Base-by-base conservation (phyloP, 257 asterid species). In the Solanum peruvianum region DNA sequence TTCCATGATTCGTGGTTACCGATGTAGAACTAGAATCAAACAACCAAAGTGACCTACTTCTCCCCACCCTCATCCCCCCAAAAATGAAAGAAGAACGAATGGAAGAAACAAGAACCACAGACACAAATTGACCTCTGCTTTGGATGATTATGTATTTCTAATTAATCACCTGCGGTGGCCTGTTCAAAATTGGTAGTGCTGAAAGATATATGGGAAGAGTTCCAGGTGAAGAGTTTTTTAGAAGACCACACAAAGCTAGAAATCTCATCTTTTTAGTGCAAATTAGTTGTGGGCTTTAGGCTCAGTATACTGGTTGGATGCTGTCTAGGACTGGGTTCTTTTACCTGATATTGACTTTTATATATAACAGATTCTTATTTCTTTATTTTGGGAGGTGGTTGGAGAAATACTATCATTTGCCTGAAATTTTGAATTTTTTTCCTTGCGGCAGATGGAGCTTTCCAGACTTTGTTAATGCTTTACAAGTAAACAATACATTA, bases 401-500 rank as follows among this genome's bases (percentile, higher is more conserved):
- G 62, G 66, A 15, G 41, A 15, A 15, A 0, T 49, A 80, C 85
- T 29, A 3, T 77, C 60, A 77, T 80, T 47, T 49, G 45, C 69
- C 42, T 80, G 29, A 67, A 80, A 6, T 42, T 76, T 41, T 13
- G 35, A 80, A 78, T 4, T 18, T 80, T 49, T 49, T 18, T 29
- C 15, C 44, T 80, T 80, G 85, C 45, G 6, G 69, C 87, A 86
- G 87, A 77, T 86, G 87, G 87, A 86, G 84, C 83, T 71, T 86
- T 72, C 71, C 87, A 29, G 87, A 47, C 84, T 90, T 88, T 91
- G 33, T 92, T 90, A 87, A 89, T 86, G 89, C 86, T 56, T 88
- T 90, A 86, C 92, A 93, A 88, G 86, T 45, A 60, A 87, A 90
- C 71, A 90, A 89, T 93, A 90, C 90, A 62, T 39, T 93, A 77